Evolutionary conservation across 129 eudicot genomes (phyloP).

Genomic region (Chrysanthemum lavandulifolium): DNA sequence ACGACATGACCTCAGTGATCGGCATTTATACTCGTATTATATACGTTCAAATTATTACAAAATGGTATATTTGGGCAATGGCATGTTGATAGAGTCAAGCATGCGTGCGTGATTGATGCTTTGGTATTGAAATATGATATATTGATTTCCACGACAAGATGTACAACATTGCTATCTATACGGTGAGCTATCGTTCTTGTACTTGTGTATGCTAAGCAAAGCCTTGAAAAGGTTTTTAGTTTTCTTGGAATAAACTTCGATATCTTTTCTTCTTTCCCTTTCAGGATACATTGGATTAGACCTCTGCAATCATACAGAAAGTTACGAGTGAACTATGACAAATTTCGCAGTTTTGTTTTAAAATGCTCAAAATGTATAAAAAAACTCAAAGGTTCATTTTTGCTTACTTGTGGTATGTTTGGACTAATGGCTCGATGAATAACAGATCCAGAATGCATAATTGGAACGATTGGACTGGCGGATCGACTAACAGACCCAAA

Average conservation of each 20-base stretch:
- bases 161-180: slow-evolving; percentile 26
- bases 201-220: slow-evolving; percentile 53
- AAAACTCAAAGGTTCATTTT: not conserved
- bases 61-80: too few relatives aligned
- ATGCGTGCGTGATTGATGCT: too few relatives aligned
- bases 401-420: slow-evolving; percentile 49
- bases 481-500: slow-evolving; percentile 50
- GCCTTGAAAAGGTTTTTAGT: slow-evolving; percentile 63
- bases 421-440: slow-evolving; percentile 26
- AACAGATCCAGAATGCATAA: slow-evolving; percentile 13
- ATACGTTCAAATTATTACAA: too few relatives aligned
- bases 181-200: slow-evolving; percentile 40
- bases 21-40: not conserved
- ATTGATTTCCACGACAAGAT: not conserved
- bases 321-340: not conserved
- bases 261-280: slow-evolving; percentile 46
- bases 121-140: too few relatives aligned
- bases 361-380: not conserved
- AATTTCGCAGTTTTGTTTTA: not conserved
- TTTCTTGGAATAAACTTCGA: slow-evolving; percentile 55
- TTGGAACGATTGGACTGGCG: slow-evolving; percentile 32
- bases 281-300: slow-evolving; percentile 42
- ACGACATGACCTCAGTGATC: not conserved
- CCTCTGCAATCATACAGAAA: slow-evolving; percentile 38
- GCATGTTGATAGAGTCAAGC: too few relatives aligned